Base-by-base conservation (phyloP, 73 alveolate species). In the Blepharisma stoltei region DNA sequence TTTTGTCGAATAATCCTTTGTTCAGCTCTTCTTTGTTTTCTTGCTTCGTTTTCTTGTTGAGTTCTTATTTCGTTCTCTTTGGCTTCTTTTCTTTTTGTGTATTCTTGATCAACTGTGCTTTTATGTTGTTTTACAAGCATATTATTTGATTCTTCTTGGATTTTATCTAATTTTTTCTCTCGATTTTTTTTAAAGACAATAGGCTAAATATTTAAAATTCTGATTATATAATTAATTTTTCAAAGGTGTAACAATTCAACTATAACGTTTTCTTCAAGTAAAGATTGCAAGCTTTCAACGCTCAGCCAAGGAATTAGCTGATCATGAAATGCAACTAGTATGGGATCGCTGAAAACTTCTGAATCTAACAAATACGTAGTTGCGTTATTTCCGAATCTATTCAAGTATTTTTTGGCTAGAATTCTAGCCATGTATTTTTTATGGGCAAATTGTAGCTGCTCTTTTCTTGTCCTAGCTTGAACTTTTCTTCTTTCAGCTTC, bases 401-500 rank as follows among this genome's bases (percentile, higher is more conserved):
- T 37, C 68, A 68, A 20, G 23, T 20, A 68, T 18, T 68, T 68
- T 18, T 68, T 68, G 20, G 78, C 8, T n/a, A 37, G 6, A 11
- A 68, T 23, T 46, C 95, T 69, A 20, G 89, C 88, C 4, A 69
- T 44, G 55, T 78, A 52, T 79, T 88, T 88, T 67, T 70, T 70
- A 68, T 88, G 93, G 54, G 89, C 89, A 32, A 65, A 66, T 6
- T 27, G 48, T 55, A 79, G 78, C 20, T 84, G 18, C 75, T 85
- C 82, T 55, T 77, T 85, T 45, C 76, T 80, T 7, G 84, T 91
- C 43, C 83, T 48, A 41, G 76, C 81, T 38, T 76, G 73, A 27
- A 45, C 32, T 77, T 77, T 88, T 54, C 92, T 71, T 23, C 86
- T 76, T 46, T 85, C 91, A 23, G 84, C 48, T 78, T 94, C 98